These are phyloP conservation scores for Sordaria brevicollis DNA, from an alignment of 495 filamentous ascomycete species.

Conservation along the genomic window DNA sequence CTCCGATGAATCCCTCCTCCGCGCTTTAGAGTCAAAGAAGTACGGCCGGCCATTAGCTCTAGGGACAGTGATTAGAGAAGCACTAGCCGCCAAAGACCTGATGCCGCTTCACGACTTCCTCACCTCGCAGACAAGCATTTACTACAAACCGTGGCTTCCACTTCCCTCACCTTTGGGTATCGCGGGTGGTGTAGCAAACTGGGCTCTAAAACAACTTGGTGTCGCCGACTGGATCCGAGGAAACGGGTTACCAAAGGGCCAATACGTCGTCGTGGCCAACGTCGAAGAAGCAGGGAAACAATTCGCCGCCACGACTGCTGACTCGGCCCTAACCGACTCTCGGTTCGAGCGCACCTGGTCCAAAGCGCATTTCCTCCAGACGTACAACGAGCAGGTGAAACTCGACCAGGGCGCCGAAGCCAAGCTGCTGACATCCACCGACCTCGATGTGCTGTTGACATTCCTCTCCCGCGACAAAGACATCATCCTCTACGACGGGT, in stretches of 20 bases:
- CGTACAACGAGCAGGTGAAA: slow-evolving; percentile 42
- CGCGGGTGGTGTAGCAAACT: slow-evolving; percentile 51
- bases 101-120: slow-evolving; percentile 58
- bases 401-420: slow-evolving; percentile 19
- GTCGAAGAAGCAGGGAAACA: slow-evolving; percentile 41
- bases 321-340: slow-evolving; percentile 33
- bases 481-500: slow-evolving; percentile 52
- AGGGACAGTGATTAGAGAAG: slow-evolving; percentile 69
- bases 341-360: slow-evolving; percentile 58
- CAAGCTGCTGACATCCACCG: slow-evolving; percentile 48
- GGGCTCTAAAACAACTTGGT: slow-evolving; percentile 65
- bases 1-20: slow-evolving; percentile 57
- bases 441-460: slow-evolving; percentile 59
- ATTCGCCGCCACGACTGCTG: slow-evolving; percentile 33
- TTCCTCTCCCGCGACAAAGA: slow-evolving; percentile 63
- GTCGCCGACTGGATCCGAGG: slow-evolving; percentile 35
- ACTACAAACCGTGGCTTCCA: slow-evolving; percentile 36
- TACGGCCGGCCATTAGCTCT: slow-evolving; percentile 80
- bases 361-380: slow-evolving; percentile 48
- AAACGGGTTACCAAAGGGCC: slow-evolving; percentile 38
- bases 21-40: slow-evolving; percentile 62
- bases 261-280: slow-evolving; percentile 52
- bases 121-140: slow-evolving; percentile 49
- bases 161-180: not conserved
- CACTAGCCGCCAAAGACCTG: slow-evolving; percentile 54